Base-by-base conservation (phyloP, 169 alveolate genomes). In the Cryptosporidium felis region DNA sequence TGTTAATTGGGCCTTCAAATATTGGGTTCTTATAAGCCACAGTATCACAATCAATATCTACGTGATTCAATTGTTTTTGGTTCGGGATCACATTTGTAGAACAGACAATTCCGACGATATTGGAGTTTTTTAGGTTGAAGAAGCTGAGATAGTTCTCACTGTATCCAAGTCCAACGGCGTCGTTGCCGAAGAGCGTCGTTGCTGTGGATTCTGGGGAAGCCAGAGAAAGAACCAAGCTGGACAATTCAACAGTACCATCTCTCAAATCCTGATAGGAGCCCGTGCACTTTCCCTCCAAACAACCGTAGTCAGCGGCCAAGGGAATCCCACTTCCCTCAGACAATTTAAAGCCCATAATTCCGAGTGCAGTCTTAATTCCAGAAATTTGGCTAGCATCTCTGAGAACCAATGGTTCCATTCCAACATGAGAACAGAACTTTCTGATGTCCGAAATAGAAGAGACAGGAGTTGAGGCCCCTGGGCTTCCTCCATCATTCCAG, bases 371-470 rank as follows among this genome's bases (percentile, higher is more conserved):
- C 53, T 80, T 88, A n/a, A 93, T 89, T 63, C 94, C 92, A 38
- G 90, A 63, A 28, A 94, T 74, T 34, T 95, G 97, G 51, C 82
- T 88, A 42, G 80, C 79, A 34, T 93, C 90, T 67, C 92, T 91
- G 41, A 93, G 61, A 14, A 95, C 91, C 16, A 95, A 62, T 38
- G 97, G 96, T 46, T 95, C 97, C 56, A 95, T 80, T 10, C 97
- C 97, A 42, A 90, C 89, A 45, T 91, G 90, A 23, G 96, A 95
- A 81, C 97, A 95, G 53, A 88, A 93, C 26, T 82, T 79, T 47
- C 96, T 82, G 47, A 95, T 89, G 45, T 92, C 95, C 16, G 79
- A 82, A 23, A 93, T 94, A 16, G 95, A 89, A 30, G 91, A 82
- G 40, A 94, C 89, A 49, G 88, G 91, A 16, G 80, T 89, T 46